Evolutionary conservation across 1,284 basidiomycete species (phyloP).

Genomic region (Neotropicomus parvogracilis): DNA sequence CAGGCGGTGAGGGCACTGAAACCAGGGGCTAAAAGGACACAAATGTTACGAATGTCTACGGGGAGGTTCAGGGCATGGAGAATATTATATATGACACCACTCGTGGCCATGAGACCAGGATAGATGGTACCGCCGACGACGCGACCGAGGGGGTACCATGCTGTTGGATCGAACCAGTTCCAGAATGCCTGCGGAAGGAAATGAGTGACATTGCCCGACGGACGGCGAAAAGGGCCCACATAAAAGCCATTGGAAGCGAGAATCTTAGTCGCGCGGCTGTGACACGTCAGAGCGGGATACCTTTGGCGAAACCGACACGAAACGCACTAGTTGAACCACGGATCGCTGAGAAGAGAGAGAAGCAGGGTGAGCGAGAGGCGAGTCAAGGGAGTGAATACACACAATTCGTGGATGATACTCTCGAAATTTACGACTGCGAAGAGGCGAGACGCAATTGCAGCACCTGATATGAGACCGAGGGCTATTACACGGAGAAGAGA

Average conservation of each 20-base stretch:
- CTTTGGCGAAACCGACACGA: neutral
- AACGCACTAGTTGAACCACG: constrained; percentile 95
- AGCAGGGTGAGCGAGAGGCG: constrained; percentile 10
- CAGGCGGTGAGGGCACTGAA: constrained; percentile 96
- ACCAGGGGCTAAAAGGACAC: constrained; percentile 94
- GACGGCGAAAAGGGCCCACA: constrained; percentile 47
- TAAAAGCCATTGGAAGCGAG: constrained; percentile 92
- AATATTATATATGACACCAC: constrained; percentile 92
- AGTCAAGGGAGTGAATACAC: constrained; percentile 34
- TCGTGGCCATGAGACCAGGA: constrained; percentile 96
- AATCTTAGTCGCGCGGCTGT: constrained; percentile 85
- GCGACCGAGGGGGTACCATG: constrained; percentile 98
- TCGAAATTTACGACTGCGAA: constrained; percentile 99
- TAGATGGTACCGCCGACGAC: constrained; percentile 98
- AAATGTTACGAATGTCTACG: constrained; percentile 96
- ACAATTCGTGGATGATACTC: constrained; percentile 99
- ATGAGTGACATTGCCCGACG: neutral
- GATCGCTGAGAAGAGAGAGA: constrained; percentile 59
- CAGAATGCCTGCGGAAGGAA: constrained; percentile 79
- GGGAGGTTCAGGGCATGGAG: constrained; percentile 89
- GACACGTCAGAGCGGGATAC: constrained; percentile 13
- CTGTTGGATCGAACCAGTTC: constrained; percentile 99
- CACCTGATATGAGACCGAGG: constrained; percentile 83
- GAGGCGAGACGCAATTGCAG: constrained; percentile 92
- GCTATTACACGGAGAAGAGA: constrained; percentile 85